These are phyloP conservation scores for Aspergillus latus DNA, from an alignment of 2,329 filamentous ascomycete genomes.

Conservation along the genomic window DNA sequence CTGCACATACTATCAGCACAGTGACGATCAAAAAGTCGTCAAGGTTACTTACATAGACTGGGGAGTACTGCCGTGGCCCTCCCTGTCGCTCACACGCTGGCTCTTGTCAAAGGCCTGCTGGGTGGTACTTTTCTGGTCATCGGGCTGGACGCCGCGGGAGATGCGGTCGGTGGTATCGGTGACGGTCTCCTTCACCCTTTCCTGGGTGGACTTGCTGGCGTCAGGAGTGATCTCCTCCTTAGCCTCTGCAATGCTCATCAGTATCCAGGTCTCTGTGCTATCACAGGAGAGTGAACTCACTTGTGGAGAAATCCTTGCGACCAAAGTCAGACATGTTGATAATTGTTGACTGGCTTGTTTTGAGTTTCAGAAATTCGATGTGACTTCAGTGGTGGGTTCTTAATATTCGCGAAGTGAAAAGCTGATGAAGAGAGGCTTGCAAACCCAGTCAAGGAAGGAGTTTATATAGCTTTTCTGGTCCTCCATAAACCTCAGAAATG, in stretches of 20 bases:
- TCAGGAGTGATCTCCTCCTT: conserved; percentile 60
- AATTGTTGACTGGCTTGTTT: conserved; percentile 9
- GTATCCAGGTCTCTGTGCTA: background rate
- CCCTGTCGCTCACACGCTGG: conserved; percentile 47
- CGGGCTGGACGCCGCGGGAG: conserved; percentile 52
- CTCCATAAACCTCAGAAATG: conserved; percentile 14
- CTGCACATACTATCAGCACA: conserved; percentile 23
- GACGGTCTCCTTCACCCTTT: conserved; percentile 58
- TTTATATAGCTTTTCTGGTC: conserved; percentile 25
- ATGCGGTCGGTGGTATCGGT: conserved; percentile 59
- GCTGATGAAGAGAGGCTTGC: conserved; percentile 7
- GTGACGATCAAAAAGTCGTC: background rate
- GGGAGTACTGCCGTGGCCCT: conserved; percentile 38
- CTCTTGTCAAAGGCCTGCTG: conserved; percentile 55
- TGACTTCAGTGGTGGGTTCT: background rate
- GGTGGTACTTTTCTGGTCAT: conserved; percentile 54
- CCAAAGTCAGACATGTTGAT: conserved; percentile 60
- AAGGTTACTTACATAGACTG: conserved; percentile 41
- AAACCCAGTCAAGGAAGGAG: background rate
- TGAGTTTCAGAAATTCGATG: conserved; percentile 9
- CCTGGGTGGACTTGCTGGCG: conserved; percentile 60
- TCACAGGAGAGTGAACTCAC: conserved; percentile 27
- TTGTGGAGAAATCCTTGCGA: conserved; percentile 62
- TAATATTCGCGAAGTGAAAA: conserved; percentile 11
- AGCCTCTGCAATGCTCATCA: conserved; percentile 46